Evolutionary conservation across 306 rosid genomes (phyloP).

Genomic region (Alnus rubra): DNA sequence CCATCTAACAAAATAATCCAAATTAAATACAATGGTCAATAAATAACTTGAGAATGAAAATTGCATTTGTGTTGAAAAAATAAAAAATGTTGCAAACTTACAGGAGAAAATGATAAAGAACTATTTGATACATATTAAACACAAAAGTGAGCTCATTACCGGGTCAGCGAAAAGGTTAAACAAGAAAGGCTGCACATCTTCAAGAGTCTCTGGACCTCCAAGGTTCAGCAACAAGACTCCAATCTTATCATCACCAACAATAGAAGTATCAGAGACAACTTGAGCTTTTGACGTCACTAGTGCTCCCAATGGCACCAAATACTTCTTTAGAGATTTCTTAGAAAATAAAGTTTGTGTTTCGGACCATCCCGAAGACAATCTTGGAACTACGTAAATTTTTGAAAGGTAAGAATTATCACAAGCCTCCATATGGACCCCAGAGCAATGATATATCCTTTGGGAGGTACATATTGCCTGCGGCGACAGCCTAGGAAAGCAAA

Average conservation of each 20-base stretch:
- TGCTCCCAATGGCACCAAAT: constrained; percentile 60
- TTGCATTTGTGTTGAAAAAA: neutral
- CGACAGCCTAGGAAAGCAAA: constrained; percentile 41
- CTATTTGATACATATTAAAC: neutral
- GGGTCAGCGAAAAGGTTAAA: constrained; percentile 98
- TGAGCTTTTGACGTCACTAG: constrained; percentile 55
- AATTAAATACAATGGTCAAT: neutral
- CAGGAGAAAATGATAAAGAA: neutral
- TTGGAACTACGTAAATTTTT: constrained; percentile 38
- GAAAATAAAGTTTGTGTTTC: constrained; percentile 52
- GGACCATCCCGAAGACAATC: constrained; percentile 45
- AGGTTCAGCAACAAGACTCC: constrained; percentile 92
- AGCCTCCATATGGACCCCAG: constrained; percentile 47
- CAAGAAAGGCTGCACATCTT: constrained; percentile 94
- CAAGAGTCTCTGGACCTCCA: constrained; percentile 97
- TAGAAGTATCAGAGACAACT: constrained; percentile 47
- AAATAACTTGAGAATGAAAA: neutral
- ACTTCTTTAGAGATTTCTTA: constrained; percentile 49
- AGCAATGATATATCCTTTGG: constrained; percentile 50
- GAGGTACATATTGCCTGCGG: constrained; percentile 53
- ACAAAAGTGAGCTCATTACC: constrained; percentile 41
- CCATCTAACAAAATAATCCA: neutral
- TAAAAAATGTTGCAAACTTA: neutral
- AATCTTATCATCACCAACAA: constrained; percentile 62
- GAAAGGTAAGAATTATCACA: constrained; percentile 36